phyloP scores from a whole-genome alignment of 2,329 filamentous ascomycete species.

The Apiospora pterosperma region DNA sequence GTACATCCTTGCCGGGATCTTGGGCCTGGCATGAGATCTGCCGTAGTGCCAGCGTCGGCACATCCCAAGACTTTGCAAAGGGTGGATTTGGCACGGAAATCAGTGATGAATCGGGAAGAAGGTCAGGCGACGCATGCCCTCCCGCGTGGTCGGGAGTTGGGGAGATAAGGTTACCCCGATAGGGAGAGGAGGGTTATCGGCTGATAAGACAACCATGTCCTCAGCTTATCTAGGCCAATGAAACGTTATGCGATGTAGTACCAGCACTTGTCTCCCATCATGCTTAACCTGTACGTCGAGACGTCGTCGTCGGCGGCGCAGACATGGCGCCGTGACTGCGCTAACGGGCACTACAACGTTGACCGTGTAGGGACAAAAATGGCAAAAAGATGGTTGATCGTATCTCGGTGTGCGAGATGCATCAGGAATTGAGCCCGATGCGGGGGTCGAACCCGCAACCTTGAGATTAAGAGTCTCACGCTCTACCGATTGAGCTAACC shows the following conservation, averaged over 20 bases:
- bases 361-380: background rate
- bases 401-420: background rate
- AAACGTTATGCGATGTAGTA: too few relatives aligned
- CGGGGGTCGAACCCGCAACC: constrained; percentile 41
- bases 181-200: background rate
- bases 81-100: too few relatives aligned
- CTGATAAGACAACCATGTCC: background rate
- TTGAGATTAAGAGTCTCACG: constrained; percentile 59
- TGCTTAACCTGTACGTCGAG: too few relatives aligned
- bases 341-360: too few relatives aligned
- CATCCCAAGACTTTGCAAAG: background rate
- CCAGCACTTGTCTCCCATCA: too few relatives aligned
- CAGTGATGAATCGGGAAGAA: too few relatives aligned
- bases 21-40: constrained; percentile 4
- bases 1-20: constrained; percentile 20
- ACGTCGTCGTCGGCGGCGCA: too few relatives aligned
- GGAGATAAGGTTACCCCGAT: background rate
- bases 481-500: constrained; percentile 68
- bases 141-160: background rate
- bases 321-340: too few relatives aligned
- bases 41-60: background rate
- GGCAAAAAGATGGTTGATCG: background rate
- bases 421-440: constrained; percentile 32
- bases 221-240: background rate
- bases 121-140: too few relatives aligned